Percentiles rank a stretch among this genome's conserved stretches.
Conservation (phyloP, 345 rosid genomes). For the Nasturtium officinale region DNA sequence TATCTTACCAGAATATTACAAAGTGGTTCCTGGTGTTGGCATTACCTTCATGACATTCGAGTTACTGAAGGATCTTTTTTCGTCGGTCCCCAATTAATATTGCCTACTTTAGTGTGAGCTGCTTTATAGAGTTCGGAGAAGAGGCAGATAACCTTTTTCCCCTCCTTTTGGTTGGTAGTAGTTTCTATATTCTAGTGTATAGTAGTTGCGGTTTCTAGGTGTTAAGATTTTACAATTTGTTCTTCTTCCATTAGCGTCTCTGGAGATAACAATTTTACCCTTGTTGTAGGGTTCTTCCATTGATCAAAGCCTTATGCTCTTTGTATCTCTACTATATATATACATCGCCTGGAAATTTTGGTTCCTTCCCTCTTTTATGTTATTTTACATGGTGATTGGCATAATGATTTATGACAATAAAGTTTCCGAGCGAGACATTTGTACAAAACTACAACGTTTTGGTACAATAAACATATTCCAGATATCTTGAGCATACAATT, state of each 20-base stretch:
- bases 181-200: slow-evolving; percentile 22
- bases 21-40: slow-evolving; percentile 95
- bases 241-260: slow-evolving; percentile 22
- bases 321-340: not conserved
- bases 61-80: slow-evolving; percentile 58
- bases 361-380: not conserved
- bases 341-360: not conserved
- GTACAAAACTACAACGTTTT: not conserved
- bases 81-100: slow-evolving; percentile 23
- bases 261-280: slow-evolving; percentile 34
- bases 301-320: slow-evolving; percentile 26
- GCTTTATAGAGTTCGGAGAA: slow-evolving; percentile 31
- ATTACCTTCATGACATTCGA: slow-evolving; percentile 94
- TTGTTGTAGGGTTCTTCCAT: slow-evolving; percentile 26
- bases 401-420: not conserved
- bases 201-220: slow-evolving; percentile 35
- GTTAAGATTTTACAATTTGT: slow-evolving; percentile 23
- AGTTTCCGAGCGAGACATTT: not conserved
- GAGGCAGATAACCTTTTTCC: not conserved
- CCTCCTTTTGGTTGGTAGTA: not conserved
- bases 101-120: slow-evolving; percentile 28
- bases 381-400: not conserved
- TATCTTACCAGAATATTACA: slow-evolving; percentile 89
- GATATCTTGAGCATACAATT: too few species aligned
- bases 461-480: not conserved